These are phyloP conservation scores for Amanita muscaria DNA, from an alignment of 768 basidiomycete species.

Conservation along the genomic window DNA sequence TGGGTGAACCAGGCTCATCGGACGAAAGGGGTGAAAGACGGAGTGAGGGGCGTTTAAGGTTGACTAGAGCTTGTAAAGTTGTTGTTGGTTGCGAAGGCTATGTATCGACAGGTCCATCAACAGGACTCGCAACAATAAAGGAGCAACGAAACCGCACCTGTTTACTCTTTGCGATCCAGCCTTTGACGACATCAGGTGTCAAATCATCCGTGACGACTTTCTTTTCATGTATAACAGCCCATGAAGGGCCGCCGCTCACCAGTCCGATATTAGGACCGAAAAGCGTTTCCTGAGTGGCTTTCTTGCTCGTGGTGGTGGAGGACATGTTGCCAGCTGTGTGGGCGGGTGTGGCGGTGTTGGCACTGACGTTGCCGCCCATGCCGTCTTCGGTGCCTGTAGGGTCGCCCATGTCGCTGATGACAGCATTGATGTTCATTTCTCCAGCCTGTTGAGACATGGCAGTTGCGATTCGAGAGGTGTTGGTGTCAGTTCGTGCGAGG, in stretches of 20 bases:
- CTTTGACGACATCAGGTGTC: constrained; percentile 71
- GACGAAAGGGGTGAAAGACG: constrained; percentile 59
- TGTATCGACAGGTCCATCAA: too few relatives aligned
- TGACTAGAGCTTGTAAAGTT: constrained; percentile 89
- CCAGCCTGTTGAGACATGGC: constrained; percentile 33
- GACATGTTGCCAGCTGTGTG: constrained; percentile 7
- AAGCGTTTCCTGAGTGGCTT: constrained; percentile 68
- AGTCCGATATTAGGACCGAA: constrained; percentile 90
- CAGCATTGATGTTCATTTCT: neutral
- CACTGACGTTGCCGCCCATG: constrained; percentile 17
- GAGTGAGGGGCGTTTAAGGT: constrained; percentile 85
- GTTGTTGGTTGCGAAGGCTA: constrained; percentile 81
- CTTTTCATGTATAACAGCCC: constrained; percentile 63
- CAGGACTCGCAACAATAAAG: neutral
- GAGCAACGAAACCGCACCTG: constrained; percentile 48
- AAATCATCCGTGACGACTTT: constrained; percentile 57
- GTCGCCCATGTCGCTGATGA: constrained; percentile 10
- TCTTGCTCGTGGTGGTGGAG: constrained; percentile 29
- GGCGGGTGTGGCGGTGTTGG: constrained; percentile 13
- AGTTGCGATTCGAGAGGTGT: constrained; percentile 36
- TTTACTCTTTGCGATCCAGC: constrained; percentile 84
- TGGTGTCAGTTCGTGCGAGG: constrained; percentile 42
- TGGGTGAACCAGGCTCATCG: constrained; percentile 30
- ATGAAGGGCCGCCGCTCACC: constrained; percentile 56
- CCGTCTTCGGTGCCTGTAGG: neutral